Evolutionary conservation across 2,329 filamentous ascomycete genomes (phyloP).

Genomic region (Penicillium hordei): DNA sequence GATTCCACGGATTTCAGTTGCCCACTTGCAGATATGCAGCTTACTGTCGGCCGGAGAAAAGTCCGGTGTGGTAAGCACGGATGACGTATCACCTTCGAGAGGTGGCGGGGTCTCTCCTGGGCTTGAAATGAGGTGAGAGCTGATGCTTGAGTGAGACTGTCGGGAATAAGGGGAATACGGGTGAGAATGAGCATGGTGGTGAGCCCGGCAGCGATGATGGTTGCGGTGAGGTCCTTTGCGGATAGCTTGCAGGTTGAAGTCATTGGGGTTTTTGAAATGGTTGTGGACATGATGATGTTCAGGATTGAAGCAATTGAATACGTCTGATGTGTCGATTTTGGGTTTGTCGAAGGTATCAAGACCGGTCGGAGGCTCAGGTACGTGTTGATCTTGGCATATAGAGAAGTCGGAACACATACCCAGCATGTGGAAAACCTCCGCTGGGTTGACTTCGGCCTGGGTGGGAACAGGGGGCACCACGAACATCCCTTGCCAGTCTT

Average conservation of each 20-base stretch:
- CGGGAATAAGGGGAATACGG: conserved; percentile 38
- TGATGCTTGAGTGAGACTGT: conserved; percentile 38
- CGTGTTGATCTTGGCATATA: conserved; percentile 28
- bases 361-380: conserved; percentile 20
- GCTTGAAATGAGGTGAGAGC: conserved; percentile 39
- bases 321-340: conserved; percentile 23
- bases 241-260: conserved; percentile 21
- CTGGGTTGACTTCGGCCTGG: conserved; percentile 35
- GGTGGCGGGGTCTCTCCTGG: conserved; percentile 40
- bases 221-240: conserved; percentile 34
- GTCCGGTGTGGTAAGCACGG: conserved; percentile 40
- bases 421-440: conserved; percentile 40
- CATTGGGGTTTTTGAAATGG: conserved; percentile 31
- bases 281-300: conserved; percentile 31
- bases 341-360: conserved; percentile 21
- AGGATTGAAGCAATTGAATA: conserved; percentile 34
- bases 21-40: conserved; percentile 43
- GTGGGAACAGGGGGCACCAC: conserved; percentile 24
- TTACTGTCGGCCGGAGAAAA: conserved; percentile 32
- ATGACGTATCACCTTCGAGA: conserved; percentile 36
- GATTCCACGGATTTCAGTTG: conserved; percentile 26
- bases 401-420: conserved; percentile 36
- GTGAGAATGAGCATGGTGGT: conserved; percentile 35
- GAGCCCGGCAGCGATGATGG: conserved; percentile 36
- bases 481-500: conserved; percentile 28